phyloP scores from a whole-genome alignment of 2,329 filamentous ascomycete genomes.

The Fonsecaea monophora region DNA sequence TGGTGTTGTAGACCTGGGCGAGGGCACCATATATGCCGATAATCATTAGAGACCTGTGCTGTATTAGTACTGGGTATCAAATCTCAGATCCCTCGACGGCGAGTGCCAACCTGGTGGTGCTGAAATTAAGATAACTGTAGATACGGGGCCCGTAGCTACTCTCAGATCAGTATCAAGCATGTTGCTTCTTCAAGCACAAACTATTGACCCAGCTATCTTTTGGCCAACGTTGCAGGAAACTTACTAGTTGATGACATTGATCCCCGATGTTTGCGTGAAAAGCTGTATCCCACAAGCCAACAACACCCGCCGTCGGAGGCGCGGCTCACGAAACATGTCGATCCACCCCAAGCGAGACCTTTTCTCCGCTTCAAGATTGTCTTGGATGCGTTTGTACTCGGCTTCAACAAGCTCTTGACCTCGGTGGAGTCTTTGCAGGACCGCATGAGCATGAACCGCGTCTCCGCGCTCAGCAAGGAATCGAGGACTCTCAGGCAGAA shows the following conservation, averaged over 20 bases:
- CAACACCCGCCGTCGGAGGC: slow-evolving; percentile 55
- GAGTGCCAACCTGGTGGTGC: slow-evolving; percentile 43
- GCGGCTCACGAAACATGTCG: slow-evolving; percentile 53
- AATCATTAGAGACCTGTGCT: slow-evolving; percentile 54
- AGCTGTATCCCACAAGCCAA: slow-evolving; percentile 58
- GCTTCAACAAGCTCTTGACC: slow-evolving; percentile 48
- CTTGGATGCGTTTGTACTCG: slow-evolving; percentile 52
- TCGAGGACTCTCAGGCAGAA: slow-evolving; percentile 44
- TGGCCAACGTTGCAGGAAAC: neutral
- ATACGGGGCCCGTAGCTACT: slow-evolving; percentile 50
- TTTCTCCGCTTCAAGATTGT: slow-evolving; percentile 48
- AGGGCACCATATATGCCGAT: slow-evolving; percentile 60
- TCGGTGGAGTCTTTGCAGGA: slow-evolving; percentile 46
- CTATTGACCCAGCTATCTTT: neutral
- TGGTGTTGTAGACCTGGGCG: slow-evolving; percentile 56
- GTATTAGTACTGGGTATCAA: neutral
- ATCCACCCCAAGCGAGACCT: slow-evolving; percentile 46
- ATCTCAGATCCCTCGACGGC: neutral
- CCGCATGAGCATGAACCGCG: slow-evolving; percentile 44
- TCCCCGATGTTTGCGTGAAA: slow-evolving; percentile 57
- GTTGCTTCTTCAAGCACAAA: neutral
- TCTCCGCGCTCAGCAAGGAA: slow-evolving; percentile 49
- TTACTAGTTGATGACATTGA: slow-evolving; percentile 54
- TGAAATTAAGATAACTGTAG: slow-evolving; percentile 54
- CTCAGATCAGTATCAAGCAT: neutral